Percentiles rank a stretch among this genome's conserved stretches.
phyloP scores from a whole-genome alignment of 768 basidiomycete genomes.

The Candolleomyces eurysporus region DNA sequence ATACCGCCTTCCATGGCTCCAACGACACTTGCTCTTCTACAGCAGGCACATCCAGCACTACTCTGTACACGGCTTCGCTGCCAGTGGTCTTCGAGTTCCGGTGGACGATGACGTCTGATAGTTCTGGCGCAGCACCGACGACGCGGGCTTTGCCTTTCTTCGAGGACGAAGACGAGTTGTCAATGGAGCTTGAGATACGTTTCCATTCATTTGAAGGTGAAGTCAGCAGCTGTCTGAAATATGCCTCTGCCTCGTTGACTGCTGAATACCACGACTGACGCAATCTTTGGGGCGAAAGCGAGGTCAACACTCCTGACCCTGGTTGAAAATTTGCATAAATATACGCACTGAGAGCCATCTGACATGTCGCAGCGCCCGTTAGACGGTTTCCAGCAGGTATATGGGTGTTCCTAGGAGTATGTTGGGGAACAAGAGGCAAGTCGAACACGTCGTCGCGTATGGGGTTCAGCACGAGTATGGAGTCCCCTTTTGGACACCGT shows the following conservation, averaged over 20 bases:
- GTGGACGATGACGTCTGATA: conserved; percentile 76
- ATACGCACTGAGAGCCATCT: conserved; percentile 30
- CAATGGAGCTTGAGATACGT: conserved; percentile 53
- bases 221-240: conserved; percentile 75
- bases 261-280: conserved; percentile 82
- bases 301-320: conserved; percentile 4
- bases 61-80: conserved; percentile 78
- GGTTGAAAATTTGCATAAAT: background rate
- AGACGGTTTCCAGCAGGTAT: background rate
- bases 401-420: background rate
- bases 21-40: conserved; percentile 62
- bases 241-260: conserved; percentile 68
- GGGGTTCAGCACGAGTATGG: background rate
- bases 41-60: conserved; percentile 74
- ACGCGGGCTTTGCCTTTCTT: conserved; percentile 64
- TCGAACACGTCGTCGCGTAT: conserved; percentile 5
- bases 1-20: conserved; percentile 77
- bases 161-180: conserved; percentile 30
- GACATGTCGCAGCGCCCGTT: conserved; percentile 17
- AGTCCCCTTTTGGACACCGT: background rate
- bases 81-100: conserved; percentile 46
- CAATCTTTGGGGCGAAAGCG: conserved; percentile 36
- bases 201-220: conserved; percentile 82
- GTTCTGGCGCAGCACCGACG: conserved; percentile 48
- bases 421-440: background rate